Base-by-base conservation (phyloP, 495 filamentous ascomycete genomes). In the Penicillium longicatenatum region DNA sequence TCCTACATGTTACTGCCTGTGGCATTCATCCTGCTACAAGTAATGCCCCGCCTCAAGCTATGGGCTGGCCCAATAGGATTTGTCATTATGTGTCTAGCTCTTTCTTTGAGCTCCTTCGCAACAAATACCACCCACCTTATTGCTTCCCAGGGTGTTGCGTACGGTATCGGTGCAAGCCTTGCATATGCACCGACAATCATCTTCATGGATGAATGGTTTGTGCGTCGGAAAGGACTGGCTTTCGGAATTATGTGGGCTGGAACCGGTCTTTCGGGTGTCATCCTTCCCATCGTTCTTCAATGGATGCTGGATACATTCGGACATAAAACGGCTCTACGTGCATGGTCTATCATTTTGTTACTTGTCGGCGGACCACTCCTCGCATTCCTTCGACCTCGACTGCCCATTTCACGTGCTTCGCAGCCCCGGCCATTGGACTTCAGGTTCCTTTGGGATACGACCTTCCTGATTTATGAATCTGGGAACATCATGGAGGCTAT, bases 161-260 rank as follows among this genome's bases (percentile, higher is more conserved):
- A 78, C 59, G 79, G 74, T 2, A 54, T 84, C 7, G 80, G 81
- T 9, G 72, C 63, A 8, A 71, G 70, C 30, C 57, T 83, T 10
- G 62, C 76, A 3, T 83, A 80, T 63, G 70, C 67, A 4, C 78
- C 79, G 0, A 70, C 71, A 10, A 75, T 77, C 16, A 58, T 82
- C 1, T 82, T 76, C 52, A 70, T 85, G 39, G 77, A 81, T 37
- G 79, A 84, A 37, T 85, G 82, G 82, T 85, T 84, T 59, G 61
- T 79, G 4, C 61, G 65, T 37, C 68, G 71, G 16, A 79, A 79
- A 55, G 75, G 79, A 2, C 61, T 82, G 0, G 80, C 81, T 2
- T 81, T 75, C 58, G 81, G 79, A 3, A 70, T 79, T 24, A 79
- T 80, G 72, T 79, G 76, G 77, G 72, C 73, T 29, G 75, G 75